A percentile compares a stretch with the other conserved stretches of the same genome.
phyloP scores from a whole-genome alignment of 106 monocot genomes.

The Dendrobium officinale region DNA sequence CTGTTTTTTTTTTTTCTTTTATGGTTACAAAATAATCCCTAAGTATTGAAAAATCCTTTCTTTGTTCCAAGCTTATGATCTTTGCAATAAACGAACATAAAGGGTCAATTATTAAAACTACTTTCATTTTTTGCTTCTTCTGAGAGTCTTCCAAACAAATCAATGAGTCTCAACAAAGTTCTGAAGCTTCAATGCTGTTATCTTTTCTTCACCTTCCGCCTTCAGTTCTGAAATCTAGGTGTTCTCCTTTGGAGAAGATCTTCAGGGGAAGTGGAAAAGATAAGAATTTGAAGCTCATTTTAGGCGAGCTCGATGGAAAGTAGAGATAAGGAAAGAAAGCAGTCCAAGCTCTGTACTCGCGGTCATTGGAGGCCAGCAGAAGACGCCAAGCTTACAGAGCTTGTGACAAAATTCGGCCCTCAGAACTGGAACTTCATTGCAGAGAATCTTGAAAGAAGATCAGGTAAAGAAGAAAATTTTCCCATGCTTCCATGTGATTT shows the following conservation, averaged over 20 bases:
- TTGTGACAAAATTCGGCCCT: conserved; percentile 64
- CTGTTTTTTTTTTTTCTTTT: not conserved
- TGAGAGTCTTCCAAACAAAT: not conserved
- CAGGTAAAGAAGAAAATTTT: conserved; percentile 34
- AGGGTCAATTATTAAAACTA: too few relatives aligned
- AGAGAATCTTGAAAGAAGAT: conserved; percentile 79
- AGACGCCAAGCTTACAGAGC: conserved; percentile 79
- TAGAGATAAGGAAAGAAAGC: conserved; percentile 2
- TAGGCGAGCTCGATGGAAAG: not conserved
- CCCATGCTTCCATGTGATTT: too few relatives aligned
- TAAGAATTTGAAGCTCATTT: not conserved
- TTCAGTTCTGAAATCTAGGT: not conserved
- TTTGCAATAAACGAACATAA: not conserved
- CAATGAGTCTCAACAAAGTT: not conserved
- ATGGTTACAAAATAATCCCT: too few relatives aligned
- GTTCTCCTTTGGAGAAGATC: not conserved
- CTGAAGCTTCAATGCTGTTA: not conserved
- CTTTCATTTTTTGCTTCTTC: too few relatives aligned
- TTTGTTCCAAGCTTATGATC: too few relatives aligned
- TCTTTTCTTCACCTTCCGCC: not conserved
- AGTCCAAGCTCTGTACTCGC: conserved; percentile 54
- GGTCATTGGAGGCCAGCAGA: conserved; percentile 90
- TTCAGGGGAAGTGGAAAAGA: not conserved
- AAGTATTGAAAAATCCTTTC: not conserved
- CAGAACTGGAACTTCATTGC: conserved; percentile 96